These are phyloP conservation scores for Santalum album DNA, from an alignment of 164 flowering plant species.

Conservation along the genomic window DNA sequence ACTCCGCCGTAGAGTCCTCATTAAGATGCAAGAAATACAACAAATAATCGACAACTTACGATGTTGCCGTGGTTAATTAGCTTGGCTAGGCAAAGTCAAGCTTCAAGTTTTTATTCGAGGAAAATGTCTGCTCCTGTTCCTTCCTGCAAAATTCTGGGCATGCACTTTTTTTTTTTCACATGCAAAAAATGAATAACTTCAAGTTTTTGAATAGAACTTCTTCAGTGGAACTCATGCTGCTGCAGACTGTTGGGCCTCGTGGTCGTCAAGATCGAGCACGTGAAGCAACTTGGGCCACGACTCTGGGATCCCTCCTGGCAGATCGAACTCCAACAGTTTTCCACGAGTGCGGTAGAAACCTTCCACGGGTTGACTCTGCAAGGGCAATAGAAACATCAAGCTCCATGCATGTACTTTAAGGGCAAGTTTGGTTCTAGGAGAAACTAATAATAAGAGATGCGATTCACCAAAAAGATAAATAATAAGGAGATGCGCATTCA, in stretches of 20 bases:
- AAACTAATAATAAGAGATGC: too few species aligned
- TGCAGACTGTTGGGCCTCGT: not conserved
- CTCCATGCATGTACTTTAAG: too few species aligned
- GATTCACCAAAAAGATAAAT: too few species aligned
- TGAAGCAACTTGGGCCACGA: conserved; percentile 1
- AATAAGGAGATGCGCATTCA: too few species aligned
- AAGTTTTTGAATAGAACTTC: not conserved
- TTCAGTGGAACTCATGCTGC: not conserved
- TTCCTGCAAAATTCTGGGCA: conserved; percentile 1
- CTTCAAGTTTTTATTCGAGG: not conserved
- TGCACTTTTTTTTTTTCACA: not conserved
- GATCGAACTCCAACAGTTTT: not conserved
- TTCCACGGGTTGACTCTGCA: conserved; percentile 1
- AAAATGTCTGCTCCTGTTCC: too few species aligned
- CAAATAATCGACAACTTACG: not conserved
- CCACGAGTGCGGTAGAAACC: not conserved
- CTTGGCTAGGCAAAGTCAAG: too few species aligned
- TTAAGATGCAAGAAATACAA: not conserved
- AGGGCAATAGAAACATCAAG: not conserved
- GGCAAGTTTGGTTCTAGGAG: too few species aligned
- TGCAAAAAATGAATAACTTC: not conserved
- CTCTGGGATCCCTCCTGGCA: conserved; percentile 2
- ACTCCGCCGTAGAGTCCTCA: not conserved
- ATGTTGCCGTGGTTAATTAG: not conserved
- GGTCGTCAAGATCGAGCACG: not conserved